Conservation (phyloP, 495 filamentous ascomycete species). For the Trichoderma reesei region DNA sequence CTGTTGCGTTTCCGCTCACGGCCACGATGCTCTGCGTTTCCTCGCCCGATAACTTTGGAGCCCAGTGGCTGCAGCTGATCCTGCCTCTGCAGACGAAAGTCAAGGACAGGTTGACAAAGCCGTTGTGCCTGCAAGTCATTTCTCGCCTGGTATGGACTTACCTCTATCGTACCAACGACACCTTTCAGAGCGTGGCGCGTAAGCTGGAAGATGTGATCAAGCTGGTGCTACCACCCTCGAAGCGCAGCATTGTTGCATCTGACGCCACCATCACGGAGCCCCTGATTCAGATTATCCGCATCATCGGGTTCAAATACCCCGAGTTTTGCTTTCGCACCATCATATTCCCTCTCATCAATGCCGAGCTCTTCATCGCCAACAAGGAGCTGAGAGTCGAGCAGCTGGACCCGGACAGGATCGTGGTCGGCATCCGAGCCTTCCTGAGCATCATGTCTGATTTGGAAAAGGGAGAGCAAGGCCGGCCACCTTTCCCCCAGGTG, state of each 20-base stretch:
- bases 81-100: conserved; percentile 63
- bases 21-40: conserved; percentile 81
- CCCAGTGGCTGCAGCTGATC: conserved; percentile 77
- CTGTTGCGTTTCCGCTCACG: conserved; percentile 73
- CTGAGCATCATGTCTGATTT: conserved; percentile 86
- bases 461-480: conserved; percentile 70
- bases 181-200: conserved; percentile 50
- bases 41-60: conserved; percentile 66
- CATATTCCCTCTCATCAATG: conserved; percentile 90
- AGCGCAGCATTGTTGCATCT: conserved; percentile 64
- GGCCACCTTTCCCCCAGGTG: conserved; percentile 69
- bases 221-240: conserved; percentile 68
- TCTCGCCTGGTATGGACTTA: conserved; percentile 95
- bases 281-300: conserved; percentile 82
- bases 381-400: conserved; percentile 82
- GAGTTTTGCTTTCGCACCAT: conserved; percentile 86
- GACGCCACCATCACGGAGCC: conserved; percentile 79
- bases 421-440: conserved; percentile 90
- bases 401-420: conserved; percentile 91
- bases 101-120: conserved; percentile 71
- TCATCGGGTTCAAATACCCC: conserved; percentile 88
- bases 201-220: conserved; percentile 83
- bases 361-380: conserved; percentile 69
- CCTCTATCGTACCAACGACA: conserved; percentile 71
- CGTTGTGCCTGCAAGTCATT: conserved; percentile 77